phyloP scores from a whole-genome alignment of 805 yeast species.

The Hanseniaspora taiwanica region DNA sequence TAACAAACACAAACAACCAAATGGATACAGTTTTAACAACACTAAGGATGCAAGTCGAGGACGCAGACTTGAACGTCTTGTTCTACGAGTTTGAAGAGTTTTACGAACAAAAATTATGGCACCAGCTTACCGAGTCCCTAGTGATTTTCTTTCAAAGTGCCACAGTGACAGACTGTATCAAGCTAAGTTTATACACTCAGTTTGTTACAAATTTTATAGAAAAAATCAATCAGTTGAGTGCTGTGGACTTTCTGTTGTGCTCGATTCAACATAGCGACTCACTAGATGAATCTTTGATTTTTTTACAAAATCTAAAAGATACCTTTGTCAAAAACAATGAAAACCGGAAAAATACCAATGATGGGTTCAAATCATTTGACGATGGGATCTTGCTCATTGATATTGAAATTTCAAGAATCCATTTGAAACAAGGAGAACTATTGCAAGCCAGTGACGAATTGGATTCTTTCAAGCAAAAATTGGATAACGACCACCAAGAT shows the following conservation, averaged over 20 bases:
- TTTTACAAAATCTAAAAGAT: constrained; percentile 31
- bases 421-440: constrained; percentile 40
- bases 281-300: constrained; percentile 36
- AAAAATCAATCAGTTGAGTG: constrained; percentile 66
- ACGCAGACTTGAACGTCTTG: constrained; percentile 2
- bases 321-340: constrained; percentile 31
- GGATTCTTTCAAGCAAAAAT: constrained; percentile 42
- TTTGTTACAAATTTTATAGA: constrained; percentile 56
- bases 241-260: constrained; percentile 57
- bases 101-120: constrained; percentile 85
- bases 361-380: constrained; percentile 26
- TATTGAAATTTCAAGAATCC: constrained; percentile 63
- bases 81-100: constrained; percentile 50
- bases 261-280: constrained; percentile 30
- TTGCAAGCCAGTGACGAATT: constrained; percentile 55
- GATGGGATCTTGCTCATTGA: constrained; percentile 49
- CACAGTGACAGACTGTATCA: constrained; percentile 37
- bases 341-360: constrained; percentile 20
- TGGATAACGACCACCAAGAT: constrained; percentile 37
- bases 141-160: constrained; percentile 41
- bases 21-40: neutral
- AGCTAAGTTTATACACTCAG: constrained; percentile 54
- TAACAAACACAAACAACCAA: neutral
- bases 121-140: constrained; percentile 68
- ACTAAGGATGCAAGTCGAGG: neutral